A percentile compares a stretch with the other conserved stretches of the same genome.
Conservation (phyloP, 495 filamentous ascomycete genomes). For the Hamigera avellanea region DNA sequence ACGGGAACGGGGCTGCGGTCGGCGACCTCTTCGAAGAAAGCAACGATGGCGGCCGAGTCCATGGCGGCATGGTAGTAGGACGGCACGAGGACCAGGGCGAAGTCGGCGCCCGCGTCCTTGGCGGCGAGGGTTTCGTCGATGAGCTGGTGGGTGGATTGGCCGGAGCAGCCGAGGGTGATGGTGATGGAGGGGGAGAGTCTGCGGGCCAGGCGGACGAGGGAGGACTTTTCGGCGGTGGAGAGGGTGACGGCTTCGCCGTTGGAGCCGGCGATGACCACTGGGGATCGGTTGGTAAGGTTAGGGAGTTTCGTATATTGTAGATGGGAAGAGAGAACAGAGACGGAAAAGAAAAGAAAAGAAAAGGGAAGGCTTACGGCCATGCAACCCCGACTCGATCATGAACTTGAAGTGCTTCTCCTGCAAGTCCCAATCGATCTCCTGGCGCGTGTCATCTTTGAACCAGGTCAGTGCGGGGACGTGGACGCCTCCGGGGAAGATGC, state of each 20-base stretch:
- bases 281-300: not conserved
- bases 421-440: constrained; percentile 24
- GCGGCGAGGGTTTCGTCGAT: constrained; percentile 10
- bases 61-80: constrained; percentile 59
- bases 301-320: no score
- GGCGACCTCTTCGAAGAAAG: constrained; percentile 63
- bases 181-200: constrained; percentile 13
- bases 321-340: no score
- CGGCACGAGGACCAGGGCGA: constrained; percentile 64
- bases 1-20: constrained; percentile 61
- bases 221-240: constrained; percentile 11
- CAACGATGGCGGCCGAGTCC: constrained; percentile 38
- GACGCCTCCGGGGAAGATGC: constrained; percentile 18
- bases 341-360: not conserved
- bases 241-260: constrained; percentile 24
- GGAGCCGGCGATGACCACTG: constrained; percentile 22
- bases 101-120: constrained; percentile 53
- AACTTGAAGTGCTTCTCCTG: constrained; percentile 20
- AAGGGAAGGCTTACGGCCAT: constrained; percentile 9
- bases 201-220: constrained; percentile 12
- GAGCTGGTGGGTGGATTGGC: constrained; percentile 11
- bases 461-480: constrained; percentile 24
- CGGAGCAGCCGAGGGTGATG: constrained; percentile 17
- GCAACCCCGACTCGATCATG: constrained; percentile 20
- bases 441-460: constrained; percentile 15